Evolutionary conservation across 176 grass and related monocot genomes (phyloP), one percentile per base, ranked within the genome.

Genomic region (Oropetium thomaeum): DNA sequence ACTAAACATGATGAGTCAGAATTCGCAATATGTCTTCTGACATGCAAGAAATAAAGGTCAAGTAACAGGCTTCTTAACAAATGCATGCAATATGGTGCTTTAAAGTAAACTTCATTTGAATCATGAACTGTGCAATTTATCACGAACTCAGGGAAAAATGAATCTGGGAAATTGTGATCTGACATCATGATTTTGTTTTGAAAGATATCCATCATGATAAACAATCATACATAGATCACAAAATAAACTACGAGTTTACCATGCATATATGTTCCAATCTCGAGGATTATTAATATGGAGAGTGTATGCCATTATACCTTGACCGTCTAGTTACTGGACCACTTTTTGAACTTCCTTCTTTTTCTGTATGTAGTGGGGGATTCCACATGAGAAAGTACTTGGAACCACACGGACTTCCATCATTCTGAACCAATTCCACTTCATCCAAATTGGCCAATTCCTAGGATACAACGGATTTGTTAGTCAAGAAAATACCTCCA

Each of bases 361-460:
- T 81, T 74, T 57, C 42, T 69, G 34, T 75, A 71, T 68, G 26
- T 73, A 97, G 71, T 0, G 83, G 78, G 4, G 92, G 86, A 14
- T 96, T 91, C 92, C 92, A 91, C 37, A 91, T 69, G 28, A 96
- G 58, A 48, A 96, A 89, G 44, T 87, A 61, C 62, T 96, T 96
- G 59, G 49, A 30, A 17, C 88, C 84, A 34, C 83, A 81, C 10
- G 89, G 92, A 48, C 92, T 91, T 31, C 85, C 62, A 32, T 96
- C 89, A 32, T 89, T 84, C 23, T 80, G 66, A 13, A 91, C 64
- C 26, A 89, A 53, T 39, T 87, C 86, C 35, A 91, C 47, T 4
- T 59, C 70, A 20, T 76, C 81, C 30, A 96, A 47, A 7, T 67
- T 76, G 48, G 85, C 77, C 4, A 96, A 82, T 44, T 92, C 92